Base-by-base conservation (phyloP, 306 rosid genomes). In the Nissolia schottii region DNA sequence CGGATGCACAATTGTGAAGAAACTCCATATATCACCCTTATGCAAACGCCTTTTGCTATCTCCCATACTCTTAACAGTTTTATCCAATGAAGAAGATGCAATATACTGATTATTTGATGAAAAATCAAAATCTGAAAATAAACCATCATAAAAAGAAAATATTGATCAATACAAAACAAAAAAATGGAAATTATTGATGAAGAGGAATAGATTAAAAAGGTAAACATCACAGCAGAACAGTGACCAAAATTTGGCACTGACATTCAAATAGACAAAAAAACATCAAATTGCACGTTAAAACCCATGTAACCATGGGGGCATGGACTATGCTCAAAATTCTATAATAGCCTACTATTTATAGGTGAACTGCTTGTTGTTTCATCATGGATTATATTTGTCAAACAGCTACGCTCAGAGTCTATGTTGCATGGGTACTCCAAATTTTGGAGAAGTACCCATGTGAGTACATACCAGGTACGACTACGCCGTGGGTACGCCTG, bases 51-150 rank as follows among this genome's bases (percentile, higher is more conserved):
- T 83, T 74, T 89, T 20, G 75, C 76, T 86, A 91, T 89, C 85
- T 91, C 97, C 98, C 98, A 93, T 29, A 93, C 94, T 83, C 94
- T 87, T 69, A n/a, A 93, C 92, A 78, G 98, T 91, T 85, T 93
- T 93, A 82, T 93, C 98, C 92, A 87, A 64, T 18, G 98, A 93
- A 25, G 98, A 83, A 2, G 98, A 93, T 23, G 97, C 94, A 83
- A 93, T 91, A 82, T 93, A 93, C 84, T 90, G 98, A 87, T 91
- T 93, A 80, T 89, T 93, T 41, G 97, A 89, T 11, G 98, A 76
- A 83, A 93, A 93, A 87, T 93, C 97, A 59, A 93, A 93, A 83
- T 93, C 98, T 93, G 96, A 80, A 88, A 84, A 76, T 46, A 74
- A 66, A 83, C 49, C 60, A 84, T 25, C 60, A 76, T 32, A 59